Evolutionary conservation across 345 rosid genomes (phyloP).

Genomic region (Barbarea vulgaris): DNA sequence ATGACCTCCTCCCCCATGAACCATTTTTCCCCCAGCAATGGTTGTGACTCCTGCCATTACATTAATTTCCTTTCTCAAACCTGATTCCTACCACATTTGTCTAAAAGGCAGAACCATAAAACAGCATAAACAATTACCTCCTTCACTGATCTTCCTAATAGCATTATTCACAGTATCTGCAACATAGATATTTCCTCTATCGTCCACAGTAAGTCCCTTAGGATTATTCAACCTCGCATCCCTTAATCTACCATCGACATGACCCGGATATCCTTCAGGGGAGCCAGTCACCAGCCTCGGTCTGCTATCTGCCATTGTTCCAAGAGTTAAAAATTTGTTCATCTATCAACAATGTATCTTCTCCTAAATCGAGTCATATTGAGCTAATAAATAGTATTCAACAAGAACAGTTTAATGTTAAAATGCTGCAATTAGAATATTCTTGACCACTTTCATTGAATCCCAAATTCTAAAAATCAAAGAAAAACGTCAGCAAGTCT

Average conservation of each 20-base stretch:
- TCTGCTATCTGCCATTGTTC: slow-evolving; percentile 50
- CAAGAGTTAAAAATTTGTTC: slow-evolving; percentile 5
- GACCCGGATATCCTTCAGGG: slow-evolving; percentile 78
- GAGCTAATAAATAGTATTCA: neutral
- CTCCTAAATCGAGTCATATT: neutral
- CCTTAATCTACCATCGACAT: slow-evolving; percentile 82
- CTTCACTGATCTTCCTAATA: slow-evolving; percentile 86
- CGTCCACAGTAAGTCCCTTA: slow-evolving; percentile 86
- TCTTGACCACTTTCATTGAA: neutral
- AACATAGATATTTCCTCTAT: slow-evolving; percentile 85
- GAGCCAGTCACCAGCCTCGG: slow-evolving; percentile 93
- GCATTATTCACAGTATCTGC: slow-evolving; percentile 92
- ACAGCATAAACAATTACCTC: slow-evolving; percentile 46
- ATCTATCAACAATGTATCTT: neutral
- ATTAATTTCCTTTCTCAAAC: slow-evolving; percentile 11
- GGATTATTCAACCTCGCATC: slow-evolving; percentile 94
- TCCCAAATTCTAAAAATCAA: slow-evolving; percentile 15
- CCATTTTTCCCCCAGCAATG: slow-evolving; percentile 87
- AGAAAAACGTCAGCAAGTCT: slow-evolving; percentile 3
- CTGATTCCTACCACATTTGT: slow-evolving; percentile 1
- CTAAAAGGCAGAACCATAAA: slow-evolving; percentile 10
- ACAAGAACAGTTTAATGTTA: neutral
- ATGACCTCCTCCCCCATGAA: slow-evolving; percentile 78
- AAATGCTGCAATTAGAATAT: slow-evolving; percentile 1
- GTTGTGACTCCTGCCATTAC: slow-evolving; percentile 75